A percentile compares a stretch with the other conserved stretches of the same genome.
Conservation (phyloP, 208 protist species). For the Crithidia fasciculata region DNA sequence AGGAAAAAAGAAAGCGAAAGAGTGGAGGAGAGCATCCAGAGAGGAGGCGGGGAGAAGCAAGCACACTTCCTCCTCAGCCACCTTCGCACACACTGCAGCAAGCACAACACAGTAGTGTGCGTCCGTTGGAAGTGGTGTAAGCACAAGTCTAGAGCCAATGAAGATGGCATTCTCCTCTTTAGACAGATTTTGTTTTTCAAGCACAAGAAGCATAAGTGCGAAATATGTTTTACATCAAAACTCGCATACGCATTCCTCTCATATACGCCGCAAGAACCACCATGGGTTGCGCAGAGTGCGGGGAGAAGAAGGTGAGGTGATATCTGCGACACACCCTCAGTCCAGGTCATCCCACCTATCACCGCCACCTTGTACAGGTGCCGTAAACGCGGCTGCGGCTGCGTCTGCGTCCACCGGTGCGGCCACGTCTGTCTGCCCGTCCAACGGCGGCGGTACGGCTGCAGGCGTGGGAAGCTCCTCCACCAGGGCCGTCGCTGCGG, state of each 20-base stretch:
- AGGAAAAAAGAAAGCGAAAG: neutral
- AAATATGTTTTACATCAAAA: neutral
- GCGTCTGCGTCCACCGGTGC: too few relatives aligned
- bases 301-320: neutral
- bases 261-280: too few relatives aligned
- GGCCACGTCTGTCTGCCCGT: too few relatives aligned
- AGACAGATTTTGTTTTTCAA: too few relatives aligned
- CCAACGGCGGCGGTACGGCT: neutral
- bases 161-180: too few relatives aligned
- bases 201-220: neutral
- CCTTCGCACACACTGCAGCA: too few relatives aligned
- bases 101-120: too few relatives aligned
- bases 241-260: too few relatives aligned
- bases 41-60: slow-evolving; percentile 18
- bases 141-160: too few relatives aligned
- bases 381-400: neutral
- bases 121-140: too few relatives aligned
- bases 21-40: neutral
- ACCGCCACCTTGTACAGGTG: neutral
- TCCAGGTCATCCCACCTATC: slow-evolving; percentile 16
- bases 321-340: neutral
- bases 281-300: neutral
- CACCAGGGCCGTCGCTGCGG: neutral
- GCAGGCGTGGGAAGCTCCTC: neutral
- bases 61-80: neutral